A percentile compares a stretch with the other conserved stretches of the same genome.
phyloP scores from a whole-genome alignment of 257 asterid species.

The Catharanthus roseus region DNA sequence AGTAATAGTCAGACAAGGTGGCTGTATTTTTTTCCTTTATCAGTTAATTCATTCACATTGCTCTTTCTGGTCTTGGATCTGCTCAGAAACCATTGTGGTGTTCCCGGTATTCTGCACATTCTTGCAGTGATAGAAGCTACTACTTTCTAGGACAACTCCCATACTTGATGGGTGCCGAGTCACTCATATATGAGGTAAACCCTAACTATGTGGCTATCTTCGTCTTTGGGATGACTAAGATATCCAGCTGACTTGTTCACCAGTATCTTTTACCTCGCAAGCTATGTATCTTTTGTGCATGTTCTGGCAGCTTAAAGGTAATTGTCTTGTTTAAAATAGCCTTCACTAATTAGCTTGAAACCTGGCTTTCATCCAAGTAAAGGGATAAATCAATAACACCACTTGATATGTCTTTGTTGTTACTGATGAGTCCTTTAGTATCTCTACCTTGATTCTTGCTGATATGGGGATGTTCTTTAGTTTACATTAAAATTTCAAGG shows the following conservation, averaged over 20 bases:
- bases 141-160: conserved; percentile 93
- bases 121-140: conserved; percentile 68
- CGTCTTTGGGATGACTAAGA: not conserved
- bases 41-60: conserved; percentile 11
- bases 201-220: conserved; percentile 1
- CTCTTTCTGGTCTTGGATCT: conserved; percentile 22
- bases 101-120: conserved; percentile 34
- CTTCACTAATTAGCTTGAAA: not conserved
- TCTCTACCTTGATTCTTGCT: not conserved
- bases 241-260: not conserved
- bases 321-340: not conserved
- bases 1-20: not conserved
- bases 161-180: conserved; percentile 58
- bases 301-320: not conserved
- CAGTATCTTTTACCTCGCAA: not conserved
- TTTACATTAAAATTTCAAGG: not conserved
- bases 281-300: not conserved
- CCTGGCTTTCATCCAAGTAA: not conserved
- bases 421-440: not conserved
- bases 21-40: conserved; percentile 12
- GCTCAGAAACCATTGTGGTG: conserved; percentile 99
- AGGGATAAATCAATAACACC: not conserved
- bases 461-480: not conserved
- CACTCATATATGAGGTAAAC: conserved; percentile 82
- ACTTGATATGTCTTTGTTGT: not conserved